phyloP scores from a whole-genome alignment of 495 filamentous ascomycete genomes.

The Tricharina praecox region DNA sequence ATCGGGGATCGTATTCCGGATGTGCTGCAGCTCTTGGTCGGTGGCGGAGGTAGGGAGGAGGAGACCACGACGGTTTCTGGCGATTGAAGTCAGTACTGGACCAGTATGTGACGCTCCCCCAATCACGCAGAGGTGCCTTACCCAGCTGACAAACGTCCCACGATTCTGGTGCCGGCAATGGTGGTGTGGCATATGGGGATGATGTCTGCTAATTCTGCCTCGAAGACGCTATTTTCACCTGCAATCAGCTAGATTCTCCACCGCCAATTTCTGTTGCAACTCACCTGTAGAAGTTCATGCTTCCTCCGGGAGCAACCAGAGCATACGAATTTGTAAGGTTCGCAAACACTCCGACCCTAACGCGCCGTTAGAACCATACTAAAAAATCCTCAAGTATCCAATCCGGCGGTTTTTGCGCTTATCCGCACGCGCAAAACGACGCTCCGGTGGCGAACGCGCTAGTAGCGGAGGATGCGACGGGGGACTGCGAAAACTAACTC shows the following conservation, averaged over 20 bases:
- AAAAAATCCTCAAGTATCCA: constrained; percentile 8
- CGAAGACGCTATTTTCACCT: constrained; percentile 49
- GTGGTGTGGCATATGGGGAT: constrained; percentile 95
- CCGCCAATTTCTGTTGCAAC: background rate
- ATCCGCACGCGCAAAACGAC: background rate
- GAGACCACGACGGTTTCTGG: constrained; percentile 88
- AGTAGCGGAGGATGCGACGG: constrained; percentile 14
- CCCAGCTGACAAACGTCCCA: constrained; percentile 89
- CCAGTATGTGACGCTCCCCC: background rate
- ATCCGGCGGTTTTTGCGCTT: background rate
- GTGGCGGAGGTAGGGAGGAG: constrained; percentile 90
- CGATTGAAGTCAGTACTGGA: background rate
- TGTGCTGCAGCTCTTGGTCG: constrained; percentile 93
- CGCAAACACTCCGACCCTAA: constrained; percentile 86
- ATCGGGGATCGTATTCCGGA: constrained; percentile 86
- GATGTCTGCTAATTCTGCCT: constrained; percentile 90
- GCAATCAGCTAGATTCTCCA: constrained; percentile 5
- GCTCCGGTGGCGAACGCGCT: constrained; percentile 5
- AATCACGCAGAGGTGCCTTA: constrained; percentile 31
- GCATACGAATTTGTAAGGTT: constrained; percentile 94
- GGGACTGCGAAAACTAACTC: constrained; percentile 56
- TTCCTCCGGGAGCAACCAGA: constrained; percentile 79
- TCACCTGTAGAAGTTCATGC: constrained; percentile 92
- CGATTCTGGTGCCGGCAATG: constrained; percentile 91
- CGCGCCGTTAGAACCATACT: constrained; percentile 9